Base-by-base conservation (phyloP, 805 yeast genomes). In the Wickerhamomyces ciferrii region DNA sequence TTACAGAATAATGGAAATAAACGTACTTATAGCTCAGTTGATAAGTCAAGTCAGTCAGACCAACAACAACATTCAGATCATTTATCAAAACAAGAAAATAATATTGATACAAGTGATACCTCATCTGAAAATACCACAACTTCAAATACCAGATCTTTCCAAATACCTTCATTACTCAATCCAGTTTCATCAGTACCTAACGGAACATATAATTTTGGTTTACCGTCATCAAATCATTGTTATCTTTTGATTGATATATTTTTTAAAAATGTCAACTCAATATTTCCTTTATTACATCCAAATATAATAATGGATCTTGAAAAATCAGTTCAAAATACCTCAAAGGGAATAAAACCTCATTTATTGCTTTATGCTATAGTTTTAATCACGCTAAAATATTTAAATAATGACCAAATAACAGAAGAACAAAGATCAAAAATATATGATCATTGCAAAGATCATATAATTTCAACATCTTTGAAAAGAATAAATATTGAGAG, bases 251-350 rank as follows among this genome's bases (percentile, higher is more conserved):
- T 56, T n/a, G 56, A 55, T 25, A 25, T 52, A 2, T 56, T 55
- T 49, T 56, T 56, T 38, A 24, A 43, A 4, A 48, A 45, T 21
- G 45, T 56, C 6, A 47, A 48, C 5, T 54, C 61, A 9, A 50
- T 55, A 2, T 53, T 56, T 39, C 61, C 59, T 2, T 41, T 56
- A 7, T 19, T 56, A 2, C 61, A 56, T 31, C 56, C 59, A n/a
- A 45, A 53, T 10, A 44, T 53, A 11, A 37, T 21, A 10, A n/a
- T 45, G 19, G 51, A 48, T 3, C 45, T 48, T 21, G 47, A 43
- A 15, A 49, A 45, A 14, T 21, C 42, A 39, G 40, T 19, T 35
- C 52, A 20, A 38, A 42, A 41, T 14, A 29, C 45, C 7, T n/a
- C 41, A 13, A n/a, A 17, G 5, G 48, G 44, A n/a, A 10, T 27